Percentiles rank a stretch among this genome's conserved stretches.
These are phyloP conservation scores for Nemania sp. DNA, from an alignment of 2,329 filamentous ascomycete genomes.

Conservation along the genomic window DNA sequence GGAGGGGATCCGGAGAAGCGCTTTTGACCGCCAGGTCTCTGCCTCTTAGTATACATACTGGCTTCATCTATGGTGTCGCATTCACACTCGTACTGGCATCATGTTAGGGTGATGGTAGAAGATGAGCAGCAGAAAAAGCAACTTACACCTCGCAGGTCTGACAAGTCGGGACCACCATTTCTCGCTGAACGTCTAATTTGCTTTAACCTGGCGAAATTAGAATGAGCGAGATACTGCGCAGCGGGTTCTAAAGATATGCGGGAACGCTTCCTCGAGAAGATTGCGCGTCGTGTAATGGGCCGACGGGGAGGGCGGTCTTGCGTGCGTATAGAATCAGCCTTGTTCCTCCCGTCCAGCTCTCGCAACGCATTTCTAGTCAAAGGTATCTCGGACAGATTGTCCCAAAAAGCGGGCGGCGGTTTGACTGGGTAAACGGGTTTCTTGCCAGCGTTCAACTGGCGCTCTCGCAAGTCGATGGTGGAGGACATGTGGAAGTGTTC, in stretches of 20 bases:
- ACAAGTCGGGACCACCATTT: conserved; percentile 42
- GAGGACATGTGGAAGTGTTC: too few species aligned
- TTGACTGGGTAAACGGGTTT: background rate
- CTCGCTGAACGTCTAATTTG: conserved; percentile 34
- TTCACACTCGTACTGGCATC: conserved; percentile 28
- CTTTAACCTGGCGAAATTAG: conserved; percentile 12
- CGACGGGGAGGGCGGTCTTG: background rate
- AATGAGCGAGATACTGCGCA: background rate
- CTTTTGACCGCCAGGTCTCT: background rate
- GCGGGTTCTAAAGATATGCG: background rate
- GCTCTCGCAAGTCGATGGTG: too few species aligned
- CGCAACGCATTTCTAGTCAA: conserved; percentile 34
- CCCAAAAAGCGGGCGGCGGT: conserved; percentile 36
- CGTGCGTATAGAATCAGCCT: background rate
- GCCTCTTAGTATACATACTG: background rate
- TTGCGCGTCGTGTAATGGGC: conserved; percentile 28
- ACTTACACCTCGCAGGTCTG: conserved; percentile 40
- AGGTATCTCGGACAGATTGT: conserved; percentile 34
- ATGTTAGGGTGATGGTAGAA: conserved; percentile 22
- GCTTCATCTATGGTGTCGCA: background rate
- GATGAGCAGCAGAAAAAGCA: conserved; percentile 16
- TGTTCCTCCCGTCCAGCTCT: conserved; percentile 26
- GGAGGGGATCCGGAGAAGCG: too few species aligned
- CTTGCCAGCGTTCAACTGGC: too few species aligned
- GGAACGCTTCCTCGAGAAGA: background rate